Conservation (phyloP, 495 filamentous ascomycete genomes). For the Hypomontagnella monticulosa region DNA sequence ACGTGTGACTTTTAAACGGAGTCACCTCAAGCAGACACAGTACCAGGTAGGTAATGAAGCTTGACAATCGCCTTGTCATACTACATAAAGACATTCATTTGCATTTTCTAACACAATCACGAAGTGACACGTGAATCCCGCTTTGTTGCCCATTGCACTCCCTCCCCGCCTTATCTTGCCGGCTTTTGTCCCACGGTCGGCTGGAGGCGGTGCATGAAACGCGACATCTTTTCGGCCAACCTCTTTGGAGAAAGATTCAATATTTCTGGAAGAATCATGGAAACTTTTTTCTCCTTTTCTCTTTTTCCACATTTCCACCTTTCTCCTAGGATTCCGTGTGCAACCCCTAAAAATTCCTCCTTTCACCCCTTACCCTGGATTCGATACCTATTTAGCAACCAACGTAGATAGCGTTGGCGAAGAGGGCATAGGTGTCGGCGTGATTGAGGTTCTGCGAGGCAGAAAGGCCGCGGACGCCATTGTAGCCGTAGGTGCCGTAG, state of each 20-base stretch:
- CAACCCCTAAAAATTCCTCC: background rate
- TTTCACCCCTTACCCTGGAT: constrained; percentile 3
- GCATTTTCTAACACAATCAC: constrained; percentile 26
- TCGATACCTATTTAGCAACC: constrained; percentile 39
- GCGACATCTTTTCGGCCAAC: background rate
- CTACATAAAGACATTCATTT: constrained; percentile 31
- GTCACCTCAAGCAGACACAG: constrained; percentile 3
- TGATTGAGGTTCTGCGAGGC: constrained; percentile 62
- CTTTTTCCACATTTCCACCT: constrained; percentile 5
- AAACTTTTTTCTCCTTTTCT: constrained; percentile 5
- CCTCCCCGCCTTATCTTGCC: constrained; percentile 25
- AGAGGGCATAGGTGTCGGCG: constrained; percentile 71
- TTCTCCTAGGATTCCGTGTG: background rate
- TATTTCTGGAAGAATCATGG: background rate
- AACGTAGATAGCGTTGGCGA: constrained; percentile 59
- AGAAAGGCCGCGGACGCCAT: constrained; percentile 54
- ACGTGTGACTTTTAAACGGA: constrained; percentile 22
- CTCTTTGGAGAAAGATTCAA: constrained; percentile 1
- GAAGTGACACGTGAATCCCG: constrained; percentile 31
- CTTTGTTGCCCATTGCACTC: constrained; percentile 24
- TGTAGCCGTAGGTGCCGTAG: constrained; percentile 66
- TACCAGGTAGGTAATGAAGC: too few species aligned
- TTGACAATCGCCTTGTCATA: constrained; percentile 35
- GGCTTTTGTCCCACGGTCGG: constrained; percentile 33
- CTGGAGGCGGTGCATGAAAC: constrained; percentile 25